Conservation (phyloP, 1,139 yeast species). For the Suhomyces choctaworum region DNA sequence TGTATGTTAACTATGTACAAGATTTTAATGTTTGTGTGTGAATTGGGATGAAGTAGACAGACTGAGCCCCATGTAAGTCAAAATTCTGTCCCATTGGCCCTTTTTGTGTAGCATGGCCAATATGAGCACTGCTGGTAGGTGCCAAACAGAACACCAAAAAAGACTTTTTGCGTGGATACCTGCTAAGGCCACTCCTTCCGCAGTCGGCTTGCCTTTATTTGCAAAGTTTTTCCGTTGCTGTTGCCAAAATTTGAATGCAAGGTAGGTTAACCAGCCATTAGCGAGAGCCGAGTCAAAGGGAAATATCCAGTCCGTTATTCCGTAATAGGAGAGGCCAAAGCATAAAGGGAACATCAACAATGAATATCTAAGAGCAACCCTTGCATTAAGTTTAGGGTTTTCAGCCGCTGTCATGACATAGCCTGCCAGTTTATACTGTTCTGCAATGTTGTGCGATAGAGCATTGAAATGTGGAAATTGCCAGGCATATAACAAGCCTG, state of each 20-base stretch:
- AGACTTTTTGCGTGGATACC: conserved; percentile 73
- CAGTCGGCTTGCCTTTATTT: conserved; percentile 38
- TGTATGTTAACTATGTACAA: no score
- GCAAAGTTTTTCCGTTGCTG: conserved; percentile 65
- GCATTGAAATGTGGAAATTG: conserved; percentile 98
- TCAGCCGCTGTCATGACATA: conserved; percentile 96
- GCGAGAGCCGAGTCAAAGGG: conserved; percentile 76
- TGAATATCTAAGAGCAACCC: conserved; percentile 90
- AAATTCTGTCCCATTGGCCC: conserved; percentile 89
- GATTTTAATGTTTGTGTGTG: neutral
- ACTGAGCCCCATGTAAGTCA: conserved; percentile 28
- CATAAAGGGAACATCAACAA: conserved; percentile 91
- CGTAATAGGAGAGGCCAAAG: conserved; percentile 74
- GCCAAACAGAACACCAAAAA: conserved; percentile 95
- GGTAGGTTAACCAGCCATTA: conserved; percentile 82
- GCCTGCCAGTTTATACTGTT: conserved; percentile 89
- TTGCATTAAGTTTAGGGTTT: conserved; percentile 86
- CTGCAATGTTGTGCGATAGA: conserved; percentile 81
- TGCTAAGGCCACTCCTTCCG: conserved; percentile 59
- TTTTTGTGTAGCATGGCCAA: conserved; percentile 93
- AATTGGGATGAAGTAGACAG: no score
- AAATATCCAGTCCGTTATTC: conserved; percentile 81
- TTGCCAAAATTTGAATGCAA: conserved; percentile 82
- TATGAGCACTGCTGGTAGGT: conserved; percentile 83
- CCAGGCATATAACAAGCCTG: conserved; percentile 92